phyloP scores from a whole-genome alignment of 2,329 filamentous ascomycete genomes.

The Coniochaeta prunicola region DNA sequence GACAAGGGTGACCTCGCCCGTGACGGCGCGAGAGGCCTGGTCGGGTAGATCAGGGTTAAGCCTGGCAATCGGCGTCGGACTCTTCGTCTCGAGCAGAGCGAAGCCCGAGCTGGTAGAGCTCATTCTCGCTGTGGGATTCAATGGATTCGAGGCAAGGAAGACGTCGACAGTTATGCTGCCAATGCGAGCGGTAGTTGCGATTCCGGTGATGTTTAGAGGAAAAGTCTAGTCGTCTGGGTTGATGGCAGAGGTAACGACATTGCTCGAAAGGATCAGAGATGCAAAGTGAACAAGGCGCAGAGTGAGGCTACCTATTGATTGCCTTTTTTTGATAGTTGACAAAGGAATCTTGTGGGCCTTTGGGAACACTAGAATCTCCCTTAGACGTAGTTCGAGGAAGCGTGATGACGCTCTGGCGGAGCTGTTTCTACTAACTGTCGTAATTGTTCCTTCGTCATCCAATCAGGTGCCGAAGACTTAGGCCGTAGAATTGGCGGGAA shows the following conservation, averaged over 20 bases:
- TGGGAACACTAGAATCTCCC: neutral
- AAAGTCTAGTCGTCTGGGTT: neutral
- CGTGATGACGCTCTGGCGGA: neutral
- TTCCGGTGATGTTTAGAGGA: neutral
- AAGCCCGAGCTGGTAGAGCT: conserved; percentile 9
- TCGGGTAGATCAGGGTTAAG: conserved; percentile 41
- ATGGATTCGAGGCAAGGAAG: neutral
- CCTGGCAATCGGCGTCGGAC: conserved; percentile 45
- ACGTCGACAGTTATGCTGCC: neutral
- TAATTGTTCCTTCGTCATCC: neutral
- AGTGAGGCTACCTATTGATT: no score
- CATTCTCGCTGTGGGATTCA: conserved; percentile 10
- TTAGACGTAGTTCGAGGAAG: neutral
- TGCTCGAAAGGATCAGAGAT: neutral
- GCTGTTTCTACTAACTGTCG: neutral
- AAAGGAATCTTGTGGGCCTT: neutral
- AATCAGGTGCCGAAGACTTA: no score
- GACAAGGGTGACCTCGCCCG: conserved; percentile 72
- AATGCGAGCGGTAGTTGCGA: neutral
- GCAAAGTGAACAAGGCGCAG: neutral
- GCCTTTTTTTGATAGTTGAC: neutral
- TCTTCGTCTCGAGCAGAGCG: conserved; percentile 13
- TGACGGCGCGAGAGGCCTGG: conserved; percentile 39
- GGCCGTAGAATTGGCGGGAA: neutral
- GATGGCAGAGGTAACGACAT: neutral